Evolutionary conservation across 345 rosid species (phyloP), one percentile per base, ranked within the genome.

Genomic region (Populus tremula): DNA sequence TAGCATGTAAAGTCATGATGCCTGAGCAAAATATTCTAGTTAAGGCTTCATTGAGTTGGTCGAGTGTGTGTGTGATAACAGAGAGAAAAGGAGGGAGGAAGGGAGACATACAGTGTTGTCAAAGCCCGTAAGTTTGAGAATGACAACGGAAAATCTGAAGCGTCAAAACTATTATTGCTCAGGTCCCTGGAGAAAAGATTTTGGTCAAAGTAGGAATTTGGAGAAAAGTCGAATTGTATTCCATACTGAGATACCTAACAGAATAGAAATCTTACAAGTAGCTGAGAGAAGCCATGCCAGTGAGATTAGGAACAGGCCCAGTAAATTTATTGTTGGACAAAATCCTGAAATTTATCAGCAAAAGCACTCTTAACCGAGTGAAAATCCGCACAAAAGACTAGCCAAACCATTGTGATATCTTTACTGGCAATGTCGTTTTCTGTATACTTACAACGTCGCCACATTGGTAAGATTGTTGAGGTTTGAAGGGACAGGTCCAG

Each of bases 141-240:
- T 97, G 97, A 96, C 12, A 84, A 21, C 50, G 95, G 96, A 77
- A 93, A 54, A 1, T 61, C 81, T 43, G 94, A 68, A n/a, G 79
- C 9, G 4, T 78, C 82, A 45, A 96, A 92, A 67, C 82, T 85
- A 47, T 93, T 96, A 82, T 90, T 93, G 82, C 98, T 92, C 72
- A 93, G 64, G 77, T 91, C 98, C 86, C 99, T 96, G 89, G 75
- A 78, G 27, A 76, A 36, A 77, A 77, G 50, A 63, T 20, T 33
- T 21, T 20, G 4, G 50, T 80, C 49, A 71, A 16, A 36, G 33
- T 74, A 43, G 8, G 33, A 54, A 64, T 14, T 41, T 9, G 45
- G 45, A 8, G 45, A 41, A 41, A 41, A 41, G 12, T 41, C 11
- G 45, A 41, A 41, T 0, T 9, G 45, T 41, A 41, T 41, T 41